Percentiles rank a stretch among this genome's conserved stretches.
phyloP scores from a whole-genome alignment of 495 filamentous ascomycete species.

The Tuber aestivum region DNA sequence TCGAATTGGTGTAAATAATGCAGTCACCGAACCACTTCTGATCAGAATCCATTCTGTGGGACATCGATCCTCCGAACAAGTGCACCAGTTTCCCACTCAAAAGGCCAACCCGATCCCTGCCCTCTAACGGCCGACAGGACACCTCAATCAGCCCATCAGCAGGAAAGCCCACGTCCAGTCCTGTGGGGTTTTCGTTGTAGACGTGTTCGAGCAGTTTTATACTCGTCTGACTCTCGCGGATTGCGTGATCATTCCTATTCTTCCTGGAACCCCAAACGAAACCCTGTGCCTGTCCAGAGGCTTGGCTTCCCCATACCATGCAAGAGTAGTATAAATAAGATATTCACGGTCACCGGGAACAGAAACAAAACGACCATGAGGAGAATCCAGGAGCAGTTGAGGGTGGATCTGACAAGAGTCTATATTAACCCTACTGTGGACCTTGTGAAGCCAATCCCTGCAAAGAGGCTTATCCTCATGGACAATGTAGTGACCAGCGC shows the following conservation, averaged over 20 bases:
- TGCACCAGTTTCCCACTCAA: slow-evolving; percentile 87
- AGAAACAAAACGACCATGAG: slow-evolving; percentile 93
- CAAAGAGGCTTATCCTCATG: too few relatives aligned
- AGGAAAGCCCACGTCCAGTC: slow-evolving; percentile 91
- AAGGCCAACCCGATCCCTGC: slow-evolving; percentile 87
- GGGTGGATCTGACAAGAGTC: slow-evolving; percentile 96
- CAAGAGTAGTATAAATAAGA: slow-evolving; percentile 95
- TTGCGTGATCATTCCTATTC: slow-evolving; percentile 97
- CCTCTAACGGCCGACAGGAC: slow-evolving; percentile 92
- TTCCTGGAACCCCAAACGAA: slow-evolving; percentile 98
- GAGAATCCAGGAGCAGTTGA: slow-evolving; percentile 83
- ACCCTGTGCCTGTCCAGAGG: slow-evolving; percentile 87
- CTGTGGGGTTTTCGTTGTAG: slow-evolving; percentile 80
- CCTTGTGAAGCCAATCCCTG: too few relatives aligned
- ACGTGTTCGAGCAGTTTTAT: slow-evolving; percentile 98
- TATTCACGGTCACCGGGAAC: slow-evolving; percentile 97
- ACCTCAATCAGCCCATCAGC: slow-evolving; percentile 88
- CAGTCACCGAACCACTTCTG: slow-evolving; percentile 98
- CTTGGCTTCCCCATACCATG: slow-evolving; percentile 97
- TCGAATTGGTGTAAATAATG: slow-evolving; percentile 96
- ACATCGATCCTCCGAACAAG: slow-evolving; percentile 93
- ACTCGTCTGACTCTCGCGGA: slow-evolving; percentile 84
- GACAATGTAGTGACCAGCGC: too few relatives aligned
- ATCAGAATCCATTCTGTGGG: slow-evolving; percentile 82
- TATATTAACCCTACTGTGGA: too few relatives aligned